Base-by-base conservation (phyloP, 1,284 basidiomycete species). In the Cerrena zonata region DNA sequence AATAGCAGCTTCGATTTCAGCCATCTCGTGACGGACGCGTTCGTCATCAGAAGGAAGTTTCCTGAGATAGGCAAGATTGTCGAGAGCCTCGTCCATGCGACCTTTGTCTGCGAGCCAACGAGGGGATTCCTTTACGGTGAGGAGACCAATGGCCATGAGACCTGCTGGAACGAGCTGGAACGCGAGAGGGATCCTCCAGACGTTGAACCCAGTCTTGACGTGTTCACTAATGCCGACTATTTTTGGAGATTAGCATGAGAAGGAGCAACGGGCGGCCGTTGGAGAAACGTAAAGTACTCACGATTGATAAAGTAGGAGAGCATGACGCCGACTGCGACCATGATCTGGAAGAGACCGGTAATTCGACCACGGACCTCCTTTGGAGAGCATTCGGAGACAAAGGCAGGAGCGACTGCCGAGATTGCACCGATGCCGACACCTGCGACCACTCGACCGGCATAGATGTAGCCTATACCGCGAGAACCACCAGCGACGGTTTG, bases 311-410 rank as follows among this genome's bases (percentile, higher is more conserved):
- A 89, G 65, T 89, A 89, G 0, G 84, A 86, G 43, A 89, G 70
- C 84, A 88, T 87, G 51, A 87, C 84, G 30, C 85, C 85, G 44
- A 77, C 64, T 15, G 84, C 82, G 36, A 90, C 86, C 77, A 90
- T 84, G 65, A 92, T 82, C 63, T 93, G 89, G 76, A 91, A 90
- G 24, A 88, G 61, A 39, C 86, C 84, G 0, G 85, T 85, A 45
- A 86, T 83, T 25, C 84, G 76, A 12, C 85, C 84, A 47, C 84
- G 75, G 22, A 84, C 85, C 25, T 85, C 75, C 63, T 89, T 89
- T 4, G 89, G 89, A 0, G 81, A 77, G 62, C 87, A 89, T 65
- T 91, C 89, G 1, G 84, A 84, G 2, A 90, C 86, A 59, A 80
- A 91, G 0, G 87, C 80, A 7, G 89, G 89, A 7, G 84, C 75